Conservation (phyloP, 2,329 filamentous ascomycete species). For the Botryotinia convoluta region DNA sequence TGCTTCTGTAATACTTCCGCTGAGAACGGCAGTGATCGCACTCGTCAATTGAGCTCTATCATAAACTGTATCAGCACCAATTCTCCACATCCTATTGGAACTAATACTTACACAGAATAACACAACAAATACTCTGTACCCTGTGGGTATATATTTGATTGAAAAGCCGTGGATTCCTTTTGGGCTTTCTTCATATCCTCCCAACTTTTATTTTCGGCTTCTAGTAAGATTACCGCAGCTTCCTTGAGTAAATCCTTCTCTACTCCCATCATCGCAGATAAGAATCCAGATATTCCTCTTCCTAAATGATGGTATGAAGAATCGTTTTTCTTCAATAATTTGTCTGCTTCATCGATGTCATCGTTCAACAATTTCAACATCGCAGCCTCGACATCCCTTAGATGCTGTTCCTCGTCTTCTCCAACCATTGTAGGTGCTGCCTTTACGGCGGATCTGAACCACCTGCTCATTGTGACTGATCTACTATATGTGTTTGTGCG, state of each 20-base stretch:
- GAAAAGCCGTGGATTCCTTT: slow-evolving; percentile 57
- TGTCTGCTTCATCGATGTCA: slow-evolving; percentile 81
- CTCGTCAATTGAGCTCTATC: slow-evolving; percentile 78
- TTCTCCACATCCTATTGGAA: slow-evolving; percentile 9
- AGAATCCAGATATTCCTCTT: slow-evolving; percentile 76
- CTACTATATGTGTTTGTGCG: slow-evolving; percentile 13
- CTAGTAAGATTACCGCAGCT: slow-evolving; percentile 67
- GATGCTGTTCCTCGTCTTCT: slow-evolving; percentile 51
- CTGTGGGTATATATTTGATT: slow-evolving; percentile 65
- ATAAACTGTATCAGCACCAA: slow-evolving; percentile 6
- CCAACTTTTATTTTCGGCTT: slow-evolving; percentile 74
- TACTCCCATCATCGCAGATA: slow-evolving; percentile 82
- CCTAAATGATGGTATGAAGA: slow-evolving; percentile 91
- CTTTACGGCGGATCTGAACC: slow-evolving; percentile 35
- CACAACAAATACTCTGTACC: slow-evolving; percentile 86
- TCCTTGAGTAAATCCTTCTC: slow-evolving; percentile 89
- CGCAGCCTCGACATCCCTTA: slow-evolving; percentile 61
- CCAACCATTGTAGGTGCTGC: slow-evolving; percentile 31
- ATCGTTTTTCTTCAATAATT: slow-evolving; percentile 64
- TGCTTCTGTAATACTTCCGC: slow-evolving; percentile 88
- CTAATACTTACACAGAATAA: slow-evolving; percentile 53
- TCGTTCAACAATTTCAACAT: slow-evolving; percentile 79
- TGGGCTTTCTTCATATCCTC: slow-evolving; percentile 74
- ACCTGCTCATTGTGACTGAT: slow-evolving; percentile 34
- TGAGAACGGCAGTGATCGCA: slow-evolving; percentile 83